Evolutionary conservation across 768 basidiomycete species (phyloP).

Genomic region (Naganishia randhawae): DNA sequence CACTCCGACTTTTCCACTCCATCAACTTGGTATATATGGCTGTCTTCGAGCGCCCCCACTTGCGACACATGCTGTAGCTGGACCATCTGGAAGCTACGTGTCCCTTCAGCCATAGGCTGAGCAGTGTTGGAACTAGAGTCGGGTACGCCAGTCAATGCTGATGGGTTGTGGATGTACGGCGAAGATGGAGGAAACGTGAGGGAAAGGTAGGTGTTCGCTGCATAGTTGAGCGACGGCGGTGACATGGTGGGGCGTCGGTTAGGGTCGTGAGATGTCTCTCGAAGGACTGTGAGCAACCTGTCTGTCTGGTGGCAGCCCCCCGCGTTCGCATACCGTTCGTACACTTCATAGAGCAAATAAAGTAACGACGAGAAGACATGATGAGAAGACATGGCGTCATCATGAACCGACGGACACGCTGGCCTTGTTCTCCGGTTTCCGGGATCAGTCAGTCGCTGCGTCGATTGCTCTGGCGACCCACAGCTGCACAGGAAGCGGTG

Average conservation of each 20-base stretch:
- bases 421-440: neutral
- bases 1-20: constrained; percentile 24
- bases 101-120: too few relatives aligned
- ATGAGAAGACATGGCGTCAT: neutral
- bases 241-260: neutral
- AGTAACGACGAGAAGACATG: too few relatives aligned
- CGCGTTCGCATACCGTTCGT: too few relatives aligned
- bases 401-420: neutral
- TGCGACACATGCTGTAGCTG: constrained; percentile 23
- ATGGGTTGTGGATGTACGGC: constrained; percentile 14
- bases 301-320: too few relatives aligned
- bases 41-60: constrained; percentile 24
- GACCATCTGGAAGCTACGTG: neutral
- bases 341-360: too few relatives aligned
- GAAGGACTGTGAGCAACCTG: too few relatives aligned
- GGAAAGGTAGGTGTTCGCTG: constrained; percentile 18
- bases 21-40: constrained; percentile 26
- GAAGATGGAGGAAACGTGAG: constrained; percentile 13
- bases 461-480: neutral
- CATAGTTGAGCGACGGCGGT: constrained; percentile 12
- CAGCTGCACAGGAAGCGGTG: too few relatives aligned
- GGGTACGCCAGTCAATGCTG: neutral
- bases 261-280: too few relatives aligned
- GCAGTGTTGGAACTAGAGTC: neutral
- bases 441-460: neutral